These are phyloP conservation scores for Hygrocybe punicea DNA, from an alignment of 768 basidiomycete species.

Conservation along the genomic window DNA sequence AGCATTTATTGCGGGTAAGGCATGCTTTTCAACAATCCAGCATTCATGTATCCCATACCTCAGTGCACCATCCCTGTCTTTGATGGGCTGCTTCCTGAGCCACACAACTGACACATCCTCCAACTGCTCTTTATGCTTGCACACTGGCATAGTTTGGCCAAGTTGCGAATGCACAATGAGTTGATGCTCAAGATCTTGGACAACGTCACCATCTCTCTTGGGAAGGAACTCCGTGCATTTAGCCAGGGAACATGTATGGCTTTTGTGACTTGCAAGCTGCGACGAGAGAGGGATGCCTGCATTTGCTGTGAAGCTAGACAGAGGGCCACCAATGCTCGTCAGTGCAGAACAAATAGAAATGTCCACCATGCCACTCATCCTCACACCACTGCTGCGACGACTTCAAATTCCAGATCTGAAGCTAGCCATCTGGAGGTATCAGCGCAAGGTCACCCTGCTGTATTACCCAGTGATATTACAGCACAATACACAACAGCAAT, in stretches of 20 bases:
- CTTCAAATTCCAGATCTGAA: too few relatives aligned
- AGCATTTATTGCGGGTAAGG: slow-evolving; percentile 24
- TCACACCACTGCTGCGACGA: neutral
- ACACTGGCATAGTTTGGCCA: slow-evolving; percentile 7
- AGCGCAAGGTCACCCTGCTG: too few relatives aligned
- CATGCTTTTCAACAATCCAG: neutral
- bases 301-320: slow-evolving; percentile 1
- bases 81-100: slow-evolving; percentile 6
- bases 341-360: too few relatives aligned
- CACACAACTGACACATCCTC: neutral
- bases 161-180: slow-evolving; percentile 7
- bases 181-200: neutral
- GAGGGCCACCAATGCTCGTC: too few relatives aligned
- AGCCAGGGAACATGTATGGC: neutral
- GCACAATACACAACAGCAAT: too few relatives aligned
- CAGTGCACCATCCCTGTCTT: slow-evolving; percentile 6
- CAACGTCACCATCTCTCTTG: neutral
- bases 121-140: slow-evolving; percentile 1
- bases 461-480: too few relatives aligned
- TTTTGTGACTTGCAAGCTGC: slow-evolving; percentile 4
- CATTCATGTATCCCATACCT: neutral
- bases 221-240: slow-evolving; percentile 1
- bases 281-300: neutral
- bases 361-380: too few relatives aligned
- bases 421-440: too few relatives aligned